Percentiles rank a stretch among this genome's conserved stretches.
These are phyloP conservation scores for Neonectria coccinea DNA, from an alignment of 2,329 filamentous ascomycete species.

Conservation along the genomic window DNA sequence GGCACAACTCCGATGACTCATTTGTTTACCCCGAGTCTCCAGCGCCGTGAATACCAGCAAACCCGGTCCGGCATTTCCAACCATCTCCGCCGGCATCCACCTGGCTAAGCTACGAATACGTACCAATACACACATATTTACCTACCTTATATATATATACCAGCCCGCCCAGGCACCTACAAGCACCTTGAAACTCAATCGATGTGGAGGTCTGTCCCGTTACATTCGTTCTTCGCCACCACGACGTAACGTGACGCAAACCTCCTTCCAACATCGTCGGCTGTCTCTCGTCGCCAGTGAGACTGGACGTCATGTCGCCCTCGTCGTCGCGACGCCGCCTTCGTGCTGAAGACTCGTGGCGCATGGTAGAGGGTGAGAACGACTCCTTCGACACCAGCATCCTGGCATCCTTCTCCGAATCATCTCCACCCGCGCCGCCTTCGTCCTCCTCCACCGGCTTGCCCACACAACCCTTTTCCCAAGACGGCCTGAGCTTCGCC, in stretches of 20 bases:
- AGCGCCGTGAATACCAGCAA: constrained; percentile 22
- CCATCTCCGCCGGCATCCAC: constrained; percentile 11
- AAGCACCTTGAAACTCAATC: constrained; percentile 16
- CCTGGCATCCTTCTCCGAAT: constrained; percentile 57
- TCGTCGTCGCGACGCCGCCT: constrained; percentile 40
- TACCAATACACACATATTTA: constrained; percentile 4
- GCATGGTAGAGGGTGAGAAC: constrained; percentile 70
- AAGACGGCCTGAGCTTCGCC: constrained; percentile 55
- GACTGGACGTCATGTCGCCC: constrained; percentile 33
- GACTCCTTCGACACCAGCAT: constrained; percentile 70
- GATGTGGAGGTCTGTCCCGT: constrained; percentile 21
- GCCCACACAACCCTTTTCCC: constrained; percentile 62
- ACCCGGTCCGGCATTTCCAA: constrained; percentile 22
- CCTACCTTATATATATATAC: too few relatives aligned
- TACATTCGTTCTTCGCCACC: constrained; percentile 13
- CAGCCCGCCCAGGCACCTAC: constrained; percentile 13
- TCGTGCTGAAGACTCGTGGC: constrained; percentile 67
- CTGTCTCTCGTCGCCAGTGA: constrained; percentile 1
- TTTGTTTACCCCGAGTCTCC: background rate
- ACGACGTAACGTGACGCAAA: constrained; percentile 15
- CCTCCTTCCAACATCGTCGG: background rate
- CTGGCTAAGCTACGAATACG: constrained; percentile 1
- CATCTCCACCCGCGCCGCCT: constrained; percentile 50
- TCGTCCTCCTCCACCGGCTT: constrained; percentile 47
- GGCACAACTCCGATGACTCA: constrained; percentile 23